Evolutionary conservation across 2,329 filamentous ascomycete genomes (phyloP).

Genomic region (Venturia pyrina): DNA sequence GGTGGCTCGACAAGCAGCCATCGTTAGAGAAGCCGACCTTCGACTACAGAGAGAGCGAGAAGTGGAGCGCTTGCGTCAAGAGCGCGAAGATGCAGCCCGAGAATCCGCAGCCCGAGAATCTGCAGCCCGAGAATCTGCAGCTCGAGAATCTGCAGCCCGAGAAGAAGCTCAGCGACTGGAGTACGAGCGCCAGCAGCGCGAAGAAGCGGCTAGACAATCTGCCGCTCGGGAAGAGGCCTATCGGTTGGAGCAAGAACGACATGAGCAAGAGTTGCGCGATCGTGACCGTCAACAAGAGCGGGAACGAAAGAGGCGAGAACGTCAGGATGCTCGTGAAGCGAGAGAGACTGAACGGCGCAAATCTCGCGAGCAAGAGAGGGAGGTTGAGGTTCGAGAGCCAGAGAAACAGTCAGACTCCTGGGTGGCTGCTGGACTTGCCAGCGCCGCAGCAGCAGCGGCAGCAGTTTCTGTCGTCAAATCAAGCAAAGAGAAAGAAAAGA

Average conservation of each 20-base stretch:
- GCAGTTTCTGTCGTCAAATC: conserved; percentile 15
- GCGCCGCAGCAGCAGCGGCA: conserved; percentile 24
- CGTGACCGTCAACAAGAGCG: conserved; percentile 6
- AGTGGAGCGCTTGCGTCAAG: conserved; percentile 22
- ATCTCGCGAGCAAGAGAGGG: conserved; percentile 21
- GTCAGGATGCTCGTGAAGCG: conserved; percentile 11
- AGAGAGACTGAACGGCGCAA: conserved; percentile 14
- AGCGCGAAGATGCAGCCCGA: conserved; percentile 23
- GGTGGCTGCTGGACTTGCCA: conserved; percentile 26
- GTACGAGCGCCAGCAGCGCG: not conserved
- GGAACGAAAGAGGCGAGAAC: not conserved
- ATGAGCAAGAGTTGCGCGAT: not conserved
- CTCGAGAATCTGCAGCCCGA: conserved; percentile 16
- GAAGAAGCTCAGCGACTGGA: not conserved
- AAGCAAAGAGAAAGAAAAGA: conserved; percentile 10
- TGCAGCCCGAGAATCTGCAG: conserved; percentile 3
- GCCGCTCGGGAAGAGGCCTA: conserved; percentile 10
- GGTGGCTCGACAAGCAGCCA: conserved; percentile 11
- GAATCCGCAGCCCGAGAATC: conserved; percentile 15
- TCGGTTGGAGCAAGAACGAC: conserved; percentile 3
- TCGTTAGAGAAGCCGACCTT: conserved; percentile 12
- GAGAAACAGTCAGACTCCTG: conserved; percentile 23
- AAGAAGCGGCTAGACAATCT: conserved; percentile 4
- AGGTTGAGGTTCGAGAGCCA: conserved; percentile 24
- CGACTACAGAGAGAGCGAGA: conserved; percentile 14